Percentiles rank a stretch among this genome's conserved stretches.
These are phyloP conservation scores for Xylaria telfairii DNA, from an alignment of 495 filamentous ascomycete species.

Conservation along the genomic window DNA sequence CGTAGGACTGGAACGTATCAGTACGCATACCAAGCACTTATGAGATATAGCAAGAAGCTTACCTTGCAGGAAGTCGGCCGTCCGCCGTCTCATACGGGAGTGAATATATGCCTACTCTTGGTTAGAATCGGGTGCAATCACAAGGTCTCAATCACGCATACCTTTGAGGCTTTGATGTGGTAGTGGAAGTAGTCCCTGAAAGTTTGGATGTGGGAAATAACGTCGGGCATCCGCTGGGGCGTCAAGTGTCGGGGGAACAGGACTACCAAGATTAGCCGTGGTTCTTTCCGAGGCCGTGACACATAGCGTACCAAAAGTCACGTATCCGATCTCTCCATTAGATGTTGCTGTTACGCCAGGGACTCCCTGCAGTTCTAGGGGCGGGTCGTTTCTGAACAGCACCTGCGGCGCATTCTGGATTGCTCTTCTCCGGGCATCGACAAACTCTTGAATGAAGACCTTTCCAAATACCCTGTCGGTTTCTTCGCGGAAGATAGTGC, in stretches of 20 bases:
- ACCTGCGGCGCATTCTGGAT: slow-evolving; percentile 99
- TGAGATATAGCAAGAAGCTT: slow-evolving; percentile 41
- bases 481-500: slow-evolving; percentile 96
- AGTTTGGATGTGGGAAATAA: slow-evolving; percentile 98
- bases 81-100: slow-evolving; percentile 93
- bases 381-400: slow-evolving; percentile 93
- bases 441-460: slow-evolving; percentile 93
- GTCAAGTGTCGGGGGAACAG: slow-evolving; percentile 96
- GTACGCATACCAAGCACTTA: slow-evolving; percentile 25
- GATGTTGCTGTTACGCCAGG: slow-evolving; percentile 78
- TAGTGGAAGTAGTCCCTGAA: slow-evolving; percentile 99
- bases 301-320: slow-evolving; percentile 82
- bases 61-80: slow-evolving; percentile 98
- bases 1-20: slow-evolving; percentile 69
- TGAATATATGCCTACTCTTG: slow-evolving; percentile 87
- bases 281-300: not conserved
- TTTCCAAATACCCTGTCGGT: slow-evolving; percentile 97
- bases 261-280: slow-evolving; percentile 59
- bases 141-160: slow-evolving; percentile 36
- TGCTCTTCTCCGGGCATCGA: slow-evolving; percentile 90
- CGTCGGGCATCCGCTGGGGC: slow-evolving; percentile 84
- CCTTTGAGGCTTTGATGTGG: slow-evolving; percentile 98
- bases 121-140: slow-evolving; percentile 18
- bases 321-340: slow-evolving; percentile 87
- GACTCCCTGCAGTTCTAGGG: slow-evolving; percentile 85